Percentiles rank a stretch among this genome's conserved stretches.
Conservation (phyloP, 306 rosid genomes). For the Delonix regia region DNA sequence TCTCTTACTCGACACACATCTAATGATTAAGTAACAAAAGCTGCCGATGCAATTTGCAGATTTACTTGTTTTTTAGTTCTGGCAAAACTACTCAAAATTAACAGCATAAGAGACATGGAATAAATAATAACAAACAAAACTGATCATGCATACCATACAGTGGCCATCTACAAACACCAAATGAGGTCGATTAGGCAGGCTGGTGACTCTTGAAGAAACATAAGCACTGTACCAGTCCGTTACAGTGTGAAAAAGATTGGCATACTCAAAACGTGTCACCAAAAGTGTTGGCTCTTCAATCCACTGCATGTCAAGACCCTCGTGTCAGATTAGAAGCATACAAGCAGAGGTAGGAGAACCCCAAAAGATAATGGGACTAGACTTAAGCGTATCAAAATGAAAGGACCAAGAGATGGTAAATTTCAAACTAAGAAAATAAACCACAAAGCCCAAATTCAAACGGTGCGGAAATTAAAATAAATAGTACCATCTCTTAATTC, state of each 20-base stretch:
- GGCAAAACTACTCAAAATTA: conserved; percentile 14
- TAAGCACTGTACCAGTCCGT: conserved; percentile 98
- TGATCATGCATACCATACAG: conserved; percentile 64
- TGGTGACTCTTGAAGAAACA: conserved; percentile 84
- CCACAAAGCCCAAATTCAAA: not conserved
- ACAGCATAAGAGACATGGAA: conserved; percentile 23
- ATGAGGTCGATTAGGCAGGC: conserved; percentile 84
- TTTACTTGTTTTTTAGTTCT: not conserved
- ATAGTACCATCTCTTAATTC: conserved; percentile 15
- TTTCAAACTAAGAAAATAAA: not conserved
- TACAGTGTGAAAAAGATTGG: conserved; percentile 91
- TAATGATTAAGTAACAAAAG: too few relatives aligned
- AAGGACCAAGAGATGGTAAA: conserved; percentile 3
- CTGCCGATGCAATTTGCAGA: too few relatives aligned
- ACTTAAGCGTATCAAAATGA: not conserved
- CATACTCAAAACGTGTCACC: conserved; percentile 95
- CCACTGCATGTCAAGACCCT: conserved; percentile 66
- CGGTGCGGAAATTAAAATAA: not conserved
- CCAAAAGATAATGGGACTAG: not conserved
- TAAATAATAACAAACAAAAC: not conserved
- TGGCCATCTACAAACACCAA: conserved; percentile 91
- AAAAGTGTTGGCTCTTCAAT: conserved; percentile 90
- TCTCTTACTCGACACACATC: too few relatives aligned
- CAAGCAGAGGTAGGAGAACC: conserved; percentile 33
- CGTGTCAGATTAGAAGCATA: conserved; percentile 20